Evolutionary conservation across 2,329 filamentous ascomycete species (phyloP), one percentile per base, ranked within the genome.

Genomic region (Talaromyces piceae): DNA sequence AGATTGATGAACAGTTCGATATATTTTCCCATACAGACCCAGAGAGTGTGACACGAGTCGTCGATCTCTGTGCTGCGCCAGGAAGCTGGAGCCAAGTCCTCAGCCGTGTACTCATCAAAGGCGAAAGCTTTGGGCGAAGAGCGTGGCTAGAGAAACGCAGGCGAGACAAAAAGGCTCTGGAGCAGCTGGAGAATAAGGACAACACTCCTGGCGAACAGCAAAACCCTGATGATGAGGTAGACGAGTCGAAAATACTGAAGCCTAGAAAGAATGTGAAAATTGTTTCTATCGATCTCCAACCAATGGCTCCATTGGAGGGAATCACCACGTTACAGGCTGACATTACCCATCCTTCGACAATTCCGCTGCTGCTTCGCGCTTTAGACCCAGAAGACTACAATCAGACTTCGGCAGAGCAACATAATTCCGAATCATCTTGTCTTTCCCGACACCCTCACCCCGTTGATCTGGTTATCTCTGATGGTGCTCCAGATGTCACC

Each of bases 71-170:
- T 65, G 93, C 93, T 27, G 93, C 93, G 0, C 93, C 93, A 0
- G 93, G 93, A 25, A 95, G 89, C 63, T 98, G 93, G 93, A 95
- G 89, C 45, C 93, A 98, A 69, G 93, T 98, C 0, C 79, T 98
- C 12, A 97, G 91, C 11, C 82, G 93, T 18, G 87, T 96, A 0
- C 74, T 98, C 52, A 95, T 97, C 68, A 91, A 93, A 69, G 89
- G 90, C 47, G 91, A 97, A 71, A 88, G 84, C 58, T 94, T 96
- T 58, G 91, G 91, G 3, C 80, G 88, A 22, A 76, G 83, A 51
- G 87, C 89, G 51, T 96, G 89, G 90, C 83, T 94, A 66, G 87
- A 95, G 67, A 84, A 86, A 61, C 85, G 91, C 62, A 81, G 83
- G 53, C 77, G 78, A 56, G 74, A 88, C 63, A 54, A 58, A 57